A percentile compares a stretch with the other conserved stretches of the same genome.
These are phyloP conservation scores for Diaporthe sp. DNA, from an alignment of 2,329 filamentous ascomycete genomes.

Conservation along the genomic window DNA sequence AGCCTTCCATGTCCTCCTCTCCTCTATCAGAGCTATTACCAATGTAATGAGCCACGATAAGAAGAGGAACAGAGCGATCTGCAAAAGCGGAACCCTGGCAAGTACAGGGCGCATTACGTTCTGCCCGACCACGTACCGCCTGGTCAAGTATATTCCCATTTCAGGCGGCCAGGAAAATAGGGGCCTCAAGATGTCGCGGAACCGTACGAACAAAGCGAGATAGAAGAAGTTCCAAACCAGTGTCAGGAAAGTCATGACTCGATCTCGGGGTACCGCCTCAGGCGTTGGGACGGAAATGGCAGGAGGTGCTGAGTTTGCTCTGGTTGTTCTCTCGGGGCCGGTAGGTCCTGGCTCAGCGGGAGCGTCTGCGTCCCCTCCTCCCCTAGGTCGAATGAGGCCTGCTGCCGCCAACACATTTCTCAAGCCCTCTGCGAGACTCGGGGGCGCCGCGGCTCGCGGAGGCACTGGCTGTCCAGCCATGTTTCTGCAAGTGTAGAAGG, in stretches of 20 bases:
- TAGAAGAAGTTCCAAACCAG: not conserved
- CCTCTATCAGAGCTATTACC: slow-evolving; percentile 42
- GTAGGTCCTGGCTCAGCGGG: not conserved
- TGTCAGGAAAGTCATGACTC: not conserved
- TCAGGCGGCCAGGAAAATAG: not conserved
- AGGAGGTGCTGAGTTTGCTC: not conserved
- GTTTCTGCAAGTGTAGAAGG: slow-evolving; percentile 29
- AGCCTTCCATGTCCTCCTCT: slow-evolving; percentile 45
- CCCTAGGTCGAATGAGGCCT: not conserved
- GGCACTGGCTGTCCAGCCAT: not conserved
- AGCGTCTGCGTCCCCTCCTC: not conserved
- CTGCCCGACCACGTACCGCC: not conserved
- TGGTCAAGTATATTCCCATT: not conserved
- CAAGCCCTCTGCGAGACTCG: not conserved
- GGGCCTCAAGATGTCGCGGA: not conserved
- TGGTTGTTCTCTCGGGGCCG: not conserved
- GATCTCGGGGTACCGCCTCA: not conserved
- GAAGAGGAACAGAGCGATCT: slow-evolving; percentile 30
- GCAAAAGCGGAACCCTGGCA: not conserved
- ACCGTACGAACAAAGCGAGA: not conserved
- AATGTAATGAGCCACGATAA: slow-evolving; percentile 33
- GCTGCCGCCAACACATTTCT: not conserved
- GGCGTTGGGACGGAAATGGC: not conserved
- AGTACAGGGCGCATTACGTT: not conserved
- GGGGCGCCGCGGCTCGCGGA: not conserved